Base-by-base conservation (phyloP, 2,329 filamentous ascomycete genomes). In the Hortaea sp. region DNA sequence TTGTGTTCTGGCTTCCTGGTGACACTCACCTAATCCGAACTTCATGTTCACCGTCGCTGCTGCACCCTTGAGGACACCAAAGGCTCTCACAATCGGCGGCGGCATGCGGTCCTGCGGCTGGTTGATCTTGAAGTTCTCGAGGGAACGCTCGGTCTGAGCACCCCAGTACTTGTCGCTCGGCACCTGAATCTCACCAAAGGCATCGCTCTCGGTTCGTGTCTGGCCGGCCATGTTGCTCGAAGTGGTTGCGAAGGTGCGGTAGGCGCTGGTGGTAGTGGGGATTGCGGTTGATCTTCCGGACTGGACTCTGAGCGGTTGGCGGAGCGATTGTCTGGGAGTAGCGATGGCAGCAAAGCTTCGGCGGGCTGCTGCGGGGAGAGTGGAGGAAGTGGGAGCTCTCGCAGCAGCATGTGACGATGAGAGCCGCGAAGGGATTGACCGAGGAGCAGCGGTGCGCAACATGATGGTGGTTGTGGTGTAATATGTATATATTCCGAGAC, bases 81-180 rank as follows among this genome's bases (percentile, higher is more conserved):
- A 95, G 5, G 92, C 92, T 69, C 82, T 84, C 63, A 97, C 76
- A 59, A 98, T 84, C 40, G 89, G 85, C 55, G 88, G 83, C 42
- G 92, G 92, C 89, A 97, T 97, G 67, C 92, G 88, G 67, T 98
- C 92, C 72, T 95, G 88, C 50, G 92, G 92, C 77, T 97, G 92
- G 74, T 97, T 97, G 81, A 98, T 97, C 69, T 84, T 85, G 78
- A 98, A 98, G 77, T 98, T 98, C 69, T 85, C 84, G 67, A 97
- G 79, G 44, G 90, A 97, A 57, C 90, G 84, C 78, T 95, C 85
- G 45, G 90, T 95, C 77, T 95, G 90, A 51, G 90, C 90, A 64
- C 92, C 92, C 90, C 92, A 98, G 78, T 98, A 98, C 75, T 85
- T 90, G 79, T 95, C 88, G 55, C 78, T 77, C 38, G 85, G 78